Evolutionary conservation across 306 rosid genomes (phyloP), one percentile per base, ranked within the genome.

Genomic region (Cucumis hystrix): DNA sequence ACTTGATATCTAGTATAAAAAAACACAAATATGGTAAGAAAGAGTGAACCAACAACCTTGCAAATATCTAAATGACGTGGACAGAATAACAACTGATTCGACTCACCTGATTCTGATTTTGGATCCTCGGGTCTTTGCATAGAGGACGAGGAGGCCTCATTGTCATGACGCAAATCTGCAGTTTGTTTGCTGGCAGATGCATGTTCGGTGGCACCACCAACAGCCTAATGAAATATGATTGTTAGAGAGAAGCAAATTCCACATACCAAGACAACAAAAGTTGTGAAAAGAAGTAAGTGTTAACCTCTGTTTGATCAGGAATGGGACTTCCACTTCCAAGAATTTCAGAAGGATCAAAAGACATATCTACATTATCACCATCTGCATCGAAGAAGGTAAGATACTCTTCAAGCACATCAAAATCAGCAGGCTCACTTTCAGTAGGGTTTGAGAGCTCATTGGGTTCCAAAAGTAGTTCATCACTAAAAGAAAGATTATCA

Each of bases 401-500:
- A 82, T 82, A 90, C 80, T 89, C 93, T 4, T 95, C 92, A 57
- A 95, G 56, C 82, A 85, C 79, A 59, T 75, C 95, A 80, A 78
- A 64, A 49, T 66, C 87, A 79, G 56, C 76, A 79, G 87, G 70
- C 76, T 80, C 88, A 0, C 69, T 80, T 80, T 80, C 86, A 1
- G 80, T 21, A 17, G 88, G 88, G 66, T 82, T 75, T 30, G 73
- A 12, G 59, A 90, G 87, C 76, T 95, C 97, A 79, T 92, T 80
- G n/a, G 93, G 72, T 83, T 92, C 97, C 54, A 95, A 72, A 80
- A 74, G 88, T 63, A 83, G 85, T 37, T 82, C 92, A 75, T 83
- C 90, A 77, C 64, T 80, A 41, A 59, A 45, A 18, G 77, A 78
- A 74, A 35, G 80, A 82, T 64, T 58, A 57, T 80, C 86, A 61